These are phyloP conservation scores for Boletus sensibilis DNA, from an alignment of 768 basidiomycete species.

Conservation along the genomic window DNA sequence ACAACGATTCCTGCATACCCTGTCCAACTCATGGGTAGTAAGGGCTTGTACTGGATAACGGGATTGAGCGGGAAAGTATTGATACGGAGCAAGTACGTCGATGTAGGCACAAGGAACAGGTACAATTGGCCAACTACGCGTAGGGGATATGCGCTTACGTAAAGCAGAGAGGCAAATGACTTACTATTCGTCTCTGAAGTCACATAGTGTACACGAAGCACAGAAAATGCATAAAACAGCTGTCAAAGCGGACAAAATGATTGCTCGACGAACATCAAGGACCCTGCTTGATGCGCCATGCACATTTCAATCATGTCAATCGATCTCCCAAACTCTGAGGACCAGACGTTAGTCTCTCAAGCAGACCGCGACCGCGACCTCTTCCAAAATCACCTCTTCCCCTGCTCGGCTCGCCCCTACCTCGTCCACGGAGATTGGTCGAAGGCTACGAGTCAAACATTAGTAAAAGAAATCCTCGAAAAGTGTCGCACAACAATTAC, in stretches of 20 bases:
- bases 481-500: conserved; percentile 12
- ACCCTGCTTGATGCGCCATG: not conserved
- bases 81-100: not conserved
- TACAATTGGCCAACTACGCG: too few species aligned
- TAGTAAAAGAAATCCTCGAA: not conserved
- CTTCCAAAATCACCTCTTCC: conserved; percentile 22
- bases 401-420: conserved; percentile 17
- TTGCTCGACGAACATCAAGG: not conserved
- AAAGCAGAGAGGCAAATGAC: too few species aligned
- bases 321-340: conserved; percentile 21
- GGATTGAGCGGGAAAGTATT: not conserved
- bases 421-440: conserved; percentile 21
- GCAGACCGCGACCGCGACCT: conserved; percentile 23
- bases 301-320: conserved; percentile 12
- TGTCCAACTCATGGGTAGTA: conserved; percentile 50
- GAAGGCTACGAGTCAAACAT: conserved; percentile 10
- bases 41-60: not conserved
- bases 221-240: not conserved
- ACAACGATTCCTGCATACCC: conserved; percentile 36
- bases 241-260: not conserved
- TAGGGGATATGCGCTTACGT: conserved; percentile 17
- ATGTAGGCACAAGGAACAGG: too few species aligned
- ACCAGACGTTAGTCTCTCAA: conserved; percentile 15
- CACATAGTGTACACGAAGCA: conserved; percentile 3
- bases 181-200: not conserved